Conservation (phyloP, 805 yeast species). For the Ogataea ganodermae region DNA sequence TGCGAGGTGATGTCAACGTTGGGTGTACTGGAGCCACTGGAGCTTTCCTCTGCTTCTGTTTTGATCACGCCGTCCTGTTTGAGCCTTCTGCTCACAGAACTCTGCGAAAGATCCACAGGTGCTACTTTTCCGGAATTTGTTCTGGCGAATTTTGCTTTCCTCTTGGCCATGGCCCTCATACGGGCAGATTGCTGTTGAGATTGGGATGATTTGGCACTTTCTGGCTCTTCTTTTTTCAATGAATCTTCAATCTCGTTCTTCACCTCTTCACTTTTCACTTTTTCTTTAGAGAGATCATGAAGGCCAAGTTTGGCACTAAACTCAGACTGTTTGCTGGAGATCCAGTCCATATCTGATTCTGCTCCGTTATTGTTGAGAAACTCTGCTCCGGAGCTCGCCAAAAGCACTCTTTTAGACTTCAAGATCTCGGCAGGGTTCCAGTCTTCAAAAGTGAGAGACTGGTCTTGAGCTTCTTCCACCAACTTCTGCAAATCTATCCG, state of each 20-base stretch:
- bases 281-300: slow-evolving; percentile 25
- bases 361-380: slow-evolving; percentile 17
- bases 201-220: slow-evolving; percentile 4
- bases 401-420: slow-evolving; percentile 52
- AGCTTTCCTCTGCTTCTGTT: slow-evolving; percentile 18
- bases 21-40: slow-evolving; percentile 28
- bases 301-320: slow-evolving; percentile 34
- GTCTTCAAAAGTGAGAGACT: slow-evolving; percentile 48
- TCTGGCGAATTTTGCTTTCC: slow-evolving; percentile 79
- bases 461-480: slow-evolving; percentile 46
- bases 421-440: slow-evolving; percentile 54
- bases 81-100: slow-evolving; percentile 61
- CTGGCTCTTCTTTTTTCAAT: slow-evolving; percentile 11
- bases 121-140: slow-evolving; percentile 43
- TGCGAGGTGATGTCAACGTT: slow-evolving; percentile 66
- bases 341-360: slow-evolving; percentile 10
- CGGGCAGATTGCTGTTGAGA: slow-evolving; percentile 60
- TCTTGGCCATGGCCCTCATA: slow-evolving; percentile 90
- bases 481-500: slow-evolving; percentile 37
- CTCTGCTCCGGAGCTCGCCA: slow-evolving; percentile 63
- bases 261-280: slow-evolving; percentile 9
- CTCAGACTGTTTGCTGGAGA: slow-evolving; percentile 28
- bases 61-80: slow-evolving; percentile 42
- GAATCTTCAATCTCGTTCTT: slow-evolving; percentile 10
- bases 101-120: slow-evolving; percentile 70